Evolutionary conservation across 768 basidiomycete species (phyloP), one percentile per base, ranked within the genome.

Genomic region (Butyriboletus loyo): DNA sequence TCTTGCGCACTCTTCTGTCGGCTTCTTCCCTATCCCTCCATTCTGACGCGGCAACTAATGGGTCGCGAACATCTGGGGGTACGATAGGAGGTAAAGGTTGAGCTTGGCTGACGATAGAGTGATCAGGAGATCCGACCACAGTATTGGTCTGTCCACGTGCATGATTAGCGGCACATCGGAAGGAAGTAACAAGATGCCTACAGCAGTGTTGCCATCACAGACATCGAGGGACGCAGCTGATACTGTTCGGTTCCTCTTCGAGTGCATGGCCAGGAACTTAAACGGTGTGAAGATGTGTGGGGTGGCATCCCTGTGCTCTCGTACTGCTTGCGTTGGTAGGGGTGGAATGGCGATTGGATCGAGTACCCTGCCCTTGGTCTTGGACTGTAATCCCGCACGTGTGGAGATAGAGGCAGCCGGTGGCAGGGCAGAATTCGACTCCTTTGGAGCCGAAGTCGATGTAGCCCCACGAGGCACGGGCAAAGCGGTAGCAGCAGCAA

Each of bases 141-240:
- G 89, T 89, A 60, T 83, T 90, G 15, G 83, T 69, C 85, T 86
- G 34, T 42, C 38, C 5, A 59, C 11, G 46, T 45, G 35, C 43
- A 49, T 42, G 14, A 49, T 59, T 24, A 55, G 30, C 42, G 32
- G 21, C 19, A 37, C 21, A 2, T 52, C 7, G 22, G 22, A 28
- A 31, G 27, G 11, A 38, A 4, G 17, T 13, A 22, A 46, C 4
- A n/a, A 24, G 9, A 35, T 32, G 63, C 86, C 69, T 67, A 91
- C 89, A 44, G 86, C 85, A 49, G 87, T 89, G 28, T 69, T 71
- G 34, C 89, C 89, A 61, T 90, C 83, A 58, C 83, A 79, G 24
- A 87, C 89, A 65, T 92, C 89, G 30, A 87, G 73, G 37, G 89
- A 92, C 31, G 83, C 84, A 34, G 81, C 77, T 15, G 89, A 91